Percentiles rank a stretch among this genome's conserved stretches.
Evolutionary conservation across 176 grass and related monocot genomes (phyloP).

Genomic region (Zizania latifolia): DNA sequence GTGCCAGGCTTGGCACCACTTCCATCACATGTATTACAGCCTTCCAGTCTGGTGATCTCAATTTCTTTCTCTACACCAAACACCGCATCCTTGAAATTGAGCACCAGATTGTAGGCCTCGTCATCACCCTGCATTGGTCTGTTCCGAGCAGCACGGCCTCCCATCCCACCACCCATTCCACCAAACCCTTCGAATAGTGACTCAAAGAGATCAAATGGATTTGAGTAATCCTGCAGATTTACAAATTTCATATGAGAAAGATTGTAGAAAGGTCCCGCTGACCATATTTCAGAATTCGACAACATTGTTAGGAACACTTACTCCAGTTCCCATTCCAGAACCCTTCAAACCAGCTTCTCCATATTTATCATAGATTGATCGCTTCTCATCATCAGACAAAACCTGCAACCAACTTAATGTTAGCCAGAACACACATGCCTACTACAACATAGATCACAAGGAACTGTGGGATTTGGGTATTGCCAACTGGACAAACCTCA

Average conservation of each 20-base stretch:
- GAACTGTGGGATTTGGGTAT: conserved; percentile 11
- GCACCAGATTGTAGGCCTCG: conserved; percentile 77
- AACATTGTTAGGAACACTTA: conserved; percentile 43
- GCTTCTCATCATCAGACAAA: conserved; percentile 94
- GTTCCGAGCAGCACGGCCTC: conserved; percentile 65
- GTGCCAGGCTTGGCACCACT: conserved; percentile 86
- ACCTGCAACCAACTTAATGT: conserved; percentile 32
- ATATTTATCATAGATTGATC: conserved; percentile 89
- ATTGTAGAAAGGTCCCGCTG: not conserved
- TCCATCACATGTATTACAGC: conserved; percentile 81
- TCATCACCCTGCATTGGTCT: conserved; percentile 94
- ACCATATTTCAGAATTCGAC: not conserved
- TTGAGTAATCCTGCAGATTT: conserved; percentile 74
- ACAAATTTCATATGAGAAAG: conserved; percentile 26
- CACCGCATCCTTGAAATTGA: conserved; percentile 94
- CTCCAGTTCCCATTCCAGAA: conserved; percentile 88
- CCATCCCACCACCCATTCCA: conserved; percentile 98
- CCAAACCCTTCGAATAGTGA: conserved; percentile 94
- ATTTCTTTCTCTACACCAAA: conserved; percentile 98
- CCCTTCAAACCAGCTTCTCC: conserved; percentile 98
- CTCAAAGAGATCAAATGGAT: conserved; percentile 95
- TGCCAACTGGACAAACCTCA: conserved; percentile 51
- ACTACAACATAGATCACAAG: not conserved
- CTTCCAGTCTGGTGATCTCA: conserved; percentile 75
- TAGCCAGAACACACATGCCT: conserved; percentile 12